A percentile compares a stretch with the other conserved stretches of the same genome.
phyloP scores from a whole-genome alignment of 2,329 filamentous ascomycete species.

The Ophiostoma novo-ulmi region DNA sequence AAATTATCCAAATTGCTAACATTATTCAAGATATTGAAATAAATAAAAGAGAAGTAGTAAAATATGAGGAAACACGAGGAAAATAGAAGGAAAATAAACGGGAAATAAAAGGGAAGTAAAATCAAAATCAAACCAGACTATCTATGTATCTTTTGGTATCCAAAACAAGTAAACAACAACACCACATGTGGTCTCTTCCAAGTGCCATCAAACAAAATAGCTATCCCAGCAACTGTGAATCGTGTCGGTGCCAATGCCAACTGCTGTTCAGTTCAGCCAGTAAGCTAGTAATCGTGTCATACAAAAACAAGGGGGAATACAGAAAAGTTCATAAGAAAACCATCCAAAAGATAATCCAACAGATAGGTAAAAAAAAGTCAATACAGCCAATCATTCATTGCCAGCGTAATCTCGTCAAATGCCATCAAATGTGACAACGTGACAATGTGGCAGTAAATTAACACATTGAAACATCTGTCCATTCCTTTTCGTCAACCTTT shows the following conservation, averaged over 20 bases:
- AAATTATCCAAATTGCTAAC: not conserved
- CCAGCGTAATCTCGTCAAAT: not conserved
- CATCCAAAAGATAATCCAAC: slow-evolving; percentile 7
- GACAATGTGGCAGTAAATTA: not conserved
- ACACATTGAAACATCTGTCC: not conserved
- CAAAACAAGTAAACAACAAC: slow-evolving; percentile 20
- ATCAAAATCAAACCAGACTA: slow-evolving; percentile 14
- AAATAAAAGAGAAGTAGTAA: not conserved
- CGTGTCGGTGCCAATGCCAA: not conserved
- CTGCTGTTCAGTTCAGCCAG: not conserved
- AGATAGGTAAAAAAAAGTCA: not conserved
- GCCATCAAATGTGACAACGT: not conserved
- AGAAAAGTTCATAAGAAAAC: not conserved
- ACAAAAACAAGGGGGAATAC: slow-evolving; percentile 8
- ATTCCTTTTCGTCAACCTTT: not conserved
- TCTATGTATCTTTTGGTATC: slow-evolving; percentile 24
- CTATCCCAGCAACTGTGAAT: not conserved
- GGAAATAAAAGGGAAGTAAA: too few relatives aligned
- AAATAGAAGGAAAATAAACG: not conserved
- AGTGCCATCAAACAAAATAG: slow-evolving; percentile 12
- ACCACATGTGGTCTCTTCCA: slow-evolving; percentile 18
- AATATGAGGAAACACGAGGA: not conserved
- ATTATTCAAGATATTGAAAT: not conserved
- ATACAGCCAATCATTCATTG: not conserved
- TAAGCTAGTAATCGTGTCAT: not conserved